A percentile compares a stretch with the other conserved stretches of the same genome.
Conservation (phyloP, 2,329 filamentous ascomycete genomes). For the Pseudocercospora musae region DNA sequence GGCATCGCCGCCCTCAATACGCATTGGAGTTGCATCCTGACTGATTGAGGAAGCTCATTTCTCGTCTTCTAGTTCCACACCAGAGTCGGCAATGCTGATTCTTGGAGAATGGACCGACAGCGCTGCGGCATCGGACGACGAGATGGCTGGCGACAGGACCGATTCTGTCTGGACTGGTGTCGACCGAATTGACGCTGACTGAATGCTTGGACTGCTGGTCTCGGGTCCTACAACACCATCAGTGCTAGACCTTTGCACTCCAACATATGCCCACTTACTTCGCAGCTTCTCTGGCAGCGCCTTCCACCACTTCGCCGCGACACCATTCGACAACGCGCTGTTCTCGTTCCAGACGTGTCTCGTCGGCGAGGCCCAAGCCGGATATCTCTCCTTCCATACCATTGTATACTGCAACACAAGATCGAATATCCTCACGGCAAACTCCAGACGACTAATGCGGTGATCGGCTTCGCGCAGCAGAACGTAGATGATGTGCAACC, state of each 20-base stretch:
- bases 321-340: background rate
- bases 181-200: background rate
- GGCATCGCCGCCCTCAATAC: background rate
- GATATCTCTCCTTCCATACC: background rate
- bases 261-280: background rate
- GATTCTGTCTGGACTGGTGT: background rate
- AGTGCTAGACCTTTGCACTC: background rate
- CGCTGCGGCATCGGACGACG: background rate
- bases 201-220: background rate
- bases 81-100: background rate
- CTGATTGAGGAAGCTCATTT: background rate
- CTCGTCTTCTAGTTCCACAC: background rate
- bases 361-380: background rate
- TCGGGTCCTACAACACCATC: background rate
- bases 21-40: background rate
- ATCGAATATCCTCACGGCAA: background rate
- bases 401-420: background rate
- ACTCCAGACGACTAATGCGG: background rate
- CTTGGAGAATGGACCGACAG: background rate
- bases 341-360: background rate
- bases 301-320: conserved; percentile 6
- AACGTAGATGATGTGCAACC: background rate
- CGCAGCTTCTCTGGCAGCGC: conserved; percentile 9
- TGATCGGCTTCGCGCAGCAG: conserved; percentile 4
- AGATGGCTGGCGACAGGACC: background rate